These are phyloP conservation scores for Gossypium davidsonii DNA, from an alignment of 441 rosid genomes.

Conservation along the genomic window DNA sequence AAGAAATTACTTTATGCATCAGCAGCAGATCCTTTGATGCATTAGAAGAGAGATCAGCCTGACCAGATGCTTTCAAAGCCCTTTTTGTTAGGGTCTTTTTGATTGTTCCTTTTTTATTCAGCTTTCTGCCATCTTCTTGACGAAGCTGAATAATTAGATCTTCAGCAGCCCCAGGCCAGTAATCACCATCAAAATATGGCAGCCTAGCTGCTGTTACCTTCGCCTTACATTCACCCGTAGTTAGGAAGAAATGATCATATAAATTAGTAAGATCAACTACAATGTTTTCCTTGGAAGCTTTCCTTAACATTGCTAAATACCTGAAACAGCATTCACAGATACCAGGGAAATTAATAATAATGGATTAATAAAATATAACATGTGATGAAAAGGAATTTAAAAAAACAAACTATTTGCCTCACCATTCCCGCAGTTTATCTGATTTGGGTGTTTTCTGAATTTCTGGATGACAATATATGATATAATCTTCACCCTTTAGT, in stretches of 20 bases:
- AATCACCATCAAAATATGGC: conserved; percentile 99
- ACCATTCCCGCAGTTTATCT: conserved; percentile 98
- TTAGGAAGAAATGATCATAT: conserved; percentile 85
- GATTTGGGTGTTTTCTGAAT: conserved; percentile 99
- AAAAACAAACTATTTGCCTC: conserved; percentile 23
- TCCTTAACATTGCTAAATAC: conserved; percentile 86
- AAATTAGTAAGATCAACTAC: conserved; percentile 88
- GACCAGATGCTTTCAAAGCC: conserved; percentile 97
- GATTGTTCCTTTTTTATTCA: conserved; percentile 77
- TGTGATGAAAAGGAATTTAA: background rate
- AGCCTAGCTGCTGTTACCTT: conserved; percentile 97
- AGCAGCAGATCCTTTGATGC: conserved; percentile 92
- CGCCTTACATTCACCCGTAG: conserved; percentile 81
- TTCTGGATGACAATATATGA: conserved; percentile 97
- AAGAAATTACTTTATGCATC: conserved; percentile 78
- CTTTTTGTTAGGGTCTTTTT: conserved; percentile 91
- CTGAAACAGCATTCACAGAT: conserved; percentile 34
- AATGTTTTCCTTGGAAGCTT: conserved; percentile 80
- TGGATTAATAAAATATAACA: background rate
- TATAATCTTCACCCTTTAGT: conserved; percentile 96
- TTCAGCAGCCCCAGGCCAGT: conserved; percentile 99
- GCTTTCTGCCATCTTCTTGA: conserved; percentile 94
- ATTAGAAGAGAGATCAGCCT: conserved; percentile 86
- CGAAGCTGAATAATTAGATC: conserved; percentile 87
- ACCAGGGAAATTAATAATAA: conserved; percentile 7